These are phyloP conservation scores for Dissophora globulifera DNA, from an alignment of 192 early-diverging fungal species.

Conservation along the genomic window DNA sequence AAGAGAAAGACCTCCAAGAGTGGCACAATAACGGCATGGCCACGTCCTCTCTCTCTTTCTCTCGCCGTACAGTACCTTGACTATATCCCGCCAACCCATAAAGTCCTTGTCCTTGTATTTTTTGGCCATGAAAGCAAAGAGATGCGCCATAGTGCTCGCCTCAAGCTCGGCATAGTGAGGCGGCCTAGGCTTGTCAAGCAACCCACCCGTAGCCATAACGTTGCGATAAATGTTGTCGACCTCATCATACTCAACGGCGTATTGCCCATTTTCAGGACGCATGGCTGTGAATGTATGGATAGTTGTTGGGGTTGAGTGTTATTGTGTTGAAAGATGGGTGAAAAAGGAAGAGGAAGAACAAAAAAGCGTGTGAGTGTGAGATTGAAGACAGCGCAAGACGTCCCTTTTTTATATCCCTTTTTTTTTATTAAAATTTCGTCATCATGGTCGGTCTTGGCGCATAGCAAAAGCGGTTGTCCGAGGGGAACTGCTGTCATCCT, in stretches of 20 bases:
- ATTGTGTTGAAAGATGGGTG: not conserved
- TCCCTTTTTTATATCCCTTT: too few relatives aligned
- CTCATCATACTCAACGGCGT: slow-evolving; percentile 52
- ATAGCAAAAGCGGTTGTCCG: too few relatives aligned
- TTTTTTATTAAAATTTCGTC: too few relatives aligned
- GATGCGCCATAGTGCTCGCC: slow-evolving; percentile 38
- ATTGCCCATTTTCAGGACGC: slow-evolving; percentile 17
- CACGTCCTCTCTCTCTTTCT: too few relatives aligned
- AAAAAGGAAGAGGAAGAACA: not conserved
- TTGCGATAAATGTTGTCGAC: slow-evolving; percentile 57
- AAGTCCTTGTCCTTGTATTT: slow-evolving; percentile 48
- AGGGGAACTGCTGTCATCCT: too few relatives aligned
- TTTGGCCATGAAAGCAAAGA: slow-evolving; percentile 55
- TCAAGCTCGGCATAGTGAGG: slow-evolving; percentile 38
- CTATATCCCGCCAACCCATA: slow-evolving; percentile 55
- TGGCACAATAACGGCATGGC: not conserved
- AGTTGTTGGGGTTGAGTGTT: not conserved
- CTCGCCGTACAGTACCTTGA: slow-evolving; percentile 54
- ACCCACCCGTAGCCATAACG: slow-evolving; percentile 38
- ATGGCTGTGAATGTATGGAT: slow-evolving; percentile 3
- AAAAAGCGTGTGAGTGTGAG: not conserved
- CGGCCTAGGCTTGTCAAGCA: slow-evolving; percentile 45
- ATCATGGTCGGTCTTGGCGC: too few relatives aligned
- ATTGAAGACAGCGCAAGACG: too few relatives aligned
- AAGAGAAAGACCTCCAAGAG: not conserved